phyloP scores from a whole-genome alignment of 257 asterid species.

The Jacaranda copaia region DNA sequence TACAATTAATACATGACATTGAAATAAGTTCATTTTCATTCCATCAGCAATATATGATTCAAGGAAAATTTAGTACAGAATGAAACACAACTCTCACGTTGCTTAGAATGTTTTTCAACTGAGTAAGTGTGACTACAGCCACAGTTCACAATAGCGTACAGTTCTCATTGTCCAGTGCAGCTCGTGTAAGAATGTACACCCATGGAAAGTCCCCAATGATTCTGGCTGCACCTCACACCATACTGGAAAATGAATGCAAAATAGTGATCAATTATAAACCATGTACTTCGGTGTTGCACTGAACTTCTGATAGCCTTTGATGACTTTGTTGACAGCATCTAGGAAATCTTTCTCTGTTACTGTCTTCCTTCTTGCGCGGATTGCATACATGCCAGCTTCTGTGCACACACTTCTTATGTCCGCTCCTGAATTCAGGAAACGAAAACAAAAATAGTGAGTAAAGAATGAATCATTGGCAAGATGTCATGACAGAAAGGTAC shows the following conservation, averaged over 20 bases:
- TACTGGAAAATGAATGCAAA: neutral
- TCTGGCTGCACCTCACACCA: neutral
- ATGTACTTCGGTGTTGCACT: slow-evolving; percentile 95
- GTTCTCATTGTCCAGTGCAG: neutral
- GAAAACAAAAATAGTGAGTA: neutral
- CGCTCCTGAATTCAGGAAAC: slow-evolving; percentile 61
- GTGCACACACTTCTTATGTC: slow-evolving; percentile 96
- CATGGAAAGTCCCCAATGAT: neutral
- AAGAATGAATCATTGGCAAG: neutral
- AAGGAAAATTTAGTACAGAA: neutral
- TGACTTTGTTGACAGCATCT: slow-evolving; percentile 95
- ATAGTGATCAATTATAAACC: slow-evolving; percentile 72
- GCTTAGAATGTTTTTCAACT: neutral
- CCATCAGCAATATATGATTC: neutral
- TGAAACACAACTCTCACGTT: slow-evolving; percentile 1
- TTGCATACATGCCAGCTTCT: slow-evolving; percentile 96
- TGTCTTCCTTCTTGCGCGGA: slow-evolving; percentile 88
- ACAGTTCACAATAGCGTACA: neutral
- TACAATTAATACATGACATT: neutral
- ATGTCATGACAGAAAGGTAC: neutral
- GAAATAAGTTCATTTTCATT: slow-evolving; percentile 15
- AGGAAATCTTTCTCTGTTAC: slow-evolving; percentile 95
- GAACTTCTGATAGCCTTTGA: slow-evolving; percentile 94
- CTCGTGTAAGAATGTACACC: neutral
- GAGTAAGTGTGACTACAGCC: neutral